Conservation (phyloP, 371 early-diverging fungal species). For the Blakeslea trispora region DNA sequence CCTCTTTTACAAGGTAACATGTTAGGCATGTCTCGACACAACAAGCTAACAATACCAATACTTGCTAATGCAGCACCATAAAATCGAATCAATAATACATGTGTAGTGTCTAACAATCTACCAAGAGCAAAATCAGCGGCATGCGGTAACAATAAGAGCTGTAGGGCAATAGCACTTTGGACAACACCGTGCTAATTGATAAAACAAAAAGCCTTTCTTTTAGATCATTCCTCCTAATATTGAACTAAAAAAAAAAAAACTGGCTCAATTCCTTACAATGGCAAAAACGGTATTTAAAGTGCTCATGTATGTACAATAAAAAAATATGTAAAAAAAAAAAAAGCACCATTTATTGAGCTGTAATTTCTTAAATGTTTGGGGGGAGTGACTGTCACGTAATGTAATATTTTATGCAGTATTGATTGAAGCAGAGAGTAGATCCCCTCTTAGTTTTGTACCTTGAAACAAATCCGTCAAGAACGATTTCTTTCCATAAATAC, state of each 20-base stretch:
- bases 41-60: constrained; percentile 29
- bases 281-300: constrained; percentile 24
- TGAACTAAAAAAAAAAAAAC: not conserved
- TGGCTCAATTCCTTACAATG: constrained; percentile 13
- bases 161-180: constrained; percentile 26
- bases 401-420: not conserved
- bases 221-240: no score
- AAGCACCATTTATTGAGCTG: not conserved
- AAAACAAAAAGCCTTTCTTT: no score
- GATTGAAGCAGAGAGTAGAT: not conserved
- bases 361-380: constrained; percentile 6
- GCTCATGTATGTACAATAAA: constrained; percentile 13
- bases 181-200: constrained; percentile 33
- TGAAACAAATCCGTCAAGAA: constrained; percentile 6
- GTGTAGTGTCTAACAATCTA: constrained; percentile 18
- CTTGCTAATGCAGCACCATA: constrained; percentile 38
- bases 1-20: constrained; percentile 52
- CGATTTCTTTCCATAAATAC: not conserved
- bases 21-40: constrained; percentile 38
- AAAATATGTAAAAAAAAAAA: not conserved
- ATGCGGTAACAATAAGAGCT: constrained; percentile 30
- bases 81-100: constrained; percentile 25
- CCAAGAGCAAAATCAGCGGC: constrained; percentile 12
- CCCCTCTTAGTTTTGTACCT: not conserved
- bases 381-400: not conserved